phyloP scores from a whole-genome alignment of 805 yeast genomes.

The Kodamaea leandrae region DNA sequence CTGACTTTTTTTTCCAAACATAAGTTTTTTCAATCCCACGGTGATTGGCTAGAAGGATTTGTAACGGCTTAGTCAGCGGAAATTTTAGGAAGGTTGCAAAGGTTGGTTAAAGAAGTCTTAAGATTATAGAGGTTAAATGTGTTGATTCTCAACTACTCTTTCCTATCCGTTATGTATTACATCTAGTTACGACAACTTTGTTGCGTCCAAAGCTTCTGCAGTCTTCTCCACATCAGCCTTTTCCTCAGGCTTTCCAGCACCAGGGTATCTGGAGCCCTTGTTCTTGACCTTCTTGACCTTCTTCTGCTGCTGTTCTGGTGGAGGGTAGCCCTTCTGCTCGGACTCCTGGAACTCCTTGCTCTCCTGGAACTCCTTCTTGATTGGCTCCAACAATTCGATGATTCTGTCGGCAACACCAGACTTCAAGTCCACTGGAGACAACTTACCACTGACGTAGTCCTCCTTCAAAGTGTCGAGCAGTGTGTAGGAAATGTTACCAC shows the following conservation, averaged over 20 bases:
- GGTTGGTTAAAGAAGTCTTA: no score
- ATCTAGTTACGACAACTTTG: slow-evolving; percentile 11
- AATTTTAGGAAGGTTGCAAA: no score
- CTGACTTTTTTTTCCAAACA: slow-evolving; percentile 1
- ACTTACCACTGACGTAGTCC: slow-evolving; percentile 69
- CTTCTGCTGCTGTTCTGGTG: slow-evolving; percentile 56
- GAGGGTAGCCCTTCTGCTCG: slow-evolving; percentile 80
- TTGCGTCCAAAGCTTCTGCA: slow-evolving; percentile 10
- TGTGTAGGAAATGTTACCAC: slow-evolving; percentile 80
- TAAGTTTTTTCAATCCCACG: slow-evolving; percentile 9
- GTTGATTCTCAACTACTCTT: no score
- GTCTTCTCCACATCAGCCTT: slow-evolving; percentile 10
- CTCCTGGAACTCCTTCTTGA: slow-evolving; percentile 63
- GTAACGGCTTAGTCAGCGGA: slow-evolving; percentile 1
- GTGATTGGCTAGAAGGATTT: slow-evolving; percentile 9
- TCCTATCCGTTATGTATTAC: no score
- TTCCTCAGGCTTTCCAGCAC: slow-evolving; percentile 37
- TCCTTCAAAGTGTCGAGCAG: slow-evolving; percentile 65
- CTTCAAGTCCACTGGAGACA: slow-evolving; percentile 93
- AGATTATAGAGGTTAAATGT: no score
- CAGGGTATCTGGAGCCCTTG: slow-evolving; percentile 90
- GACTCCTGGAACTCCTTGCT: slow-evolving; percentile 74
- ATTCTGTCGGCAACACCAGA: slow-evolving; percentile 86
- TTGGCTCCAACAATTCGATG: slow-evolving; percentile 77
- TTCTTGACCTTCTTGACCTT: slow-evolving; percentile 78